Evolutionary conservation across 2,329 filamentous ascomycete species (phyloP).

Genomic region (Xylaria sp.): DNA sequence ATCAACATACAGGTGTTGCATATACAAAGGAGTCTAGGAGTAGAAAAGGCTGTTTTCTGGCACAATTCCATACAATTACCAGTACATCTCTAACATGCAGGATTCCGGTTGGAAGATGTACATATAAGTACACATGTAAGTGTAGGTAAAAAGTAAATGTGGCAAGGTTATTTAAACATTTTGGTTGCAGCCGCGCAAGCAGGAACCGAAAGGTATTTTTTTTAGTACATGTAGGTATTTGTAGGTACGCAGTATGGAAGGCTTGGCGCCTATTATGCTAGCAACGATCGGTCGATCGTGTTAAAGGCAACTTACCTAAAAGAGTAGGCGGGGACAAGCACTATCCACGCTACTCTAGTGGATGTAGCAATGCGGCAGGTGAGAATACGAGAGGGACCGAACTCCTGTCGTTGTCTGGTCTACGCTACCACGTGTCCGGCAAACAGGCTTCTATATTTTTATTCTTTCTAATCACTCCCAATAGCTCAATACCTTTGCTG

Average conservation of each 20-base stretch:
- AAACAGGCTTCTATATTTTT: too few species aligned
- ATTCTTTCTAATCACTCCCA: not conserved
- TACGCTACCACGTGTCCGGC: not conserved
- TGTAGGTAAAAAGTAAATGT: not conserved
- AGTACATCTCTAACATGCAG: not conserved
- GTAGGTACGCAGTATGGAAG: too few species aligned
- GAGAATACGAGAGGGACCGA: constrained; percentile 39
- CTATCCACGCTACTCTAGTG: constrained; percentile 19
- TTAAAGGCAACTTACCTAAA: constrained; percentile 37
- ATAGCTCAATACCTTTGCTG: not conserved
- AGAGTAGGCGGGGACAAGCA: constrained; percentile 40
- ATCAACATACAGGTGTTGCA: too few species aligned
- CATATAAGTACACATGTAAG: not conserved
- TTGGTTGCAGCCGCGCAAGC: not conserved
- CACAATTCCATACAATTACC: not conserved
- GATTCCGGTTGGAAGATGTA: not conserved
- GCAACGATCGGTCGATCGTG: constrained; percentile 42
- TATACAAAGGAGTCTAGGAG: not conserved
- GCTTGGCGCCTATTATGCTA: not conserved
- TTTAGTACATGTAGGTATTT: too few species aligned
- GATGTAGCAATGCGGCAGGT: constrained; percentile 36
- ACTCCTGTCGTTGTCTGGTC: not conserved
- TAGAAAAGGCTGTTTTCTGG: not conserved
- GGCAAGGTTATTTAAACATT: not conserved
- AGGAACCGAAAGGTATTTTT: not conserved